phyloP scores from a whole-genome alignment of 441 rosid genomes.

The Macaranga tanarius region DNA sequence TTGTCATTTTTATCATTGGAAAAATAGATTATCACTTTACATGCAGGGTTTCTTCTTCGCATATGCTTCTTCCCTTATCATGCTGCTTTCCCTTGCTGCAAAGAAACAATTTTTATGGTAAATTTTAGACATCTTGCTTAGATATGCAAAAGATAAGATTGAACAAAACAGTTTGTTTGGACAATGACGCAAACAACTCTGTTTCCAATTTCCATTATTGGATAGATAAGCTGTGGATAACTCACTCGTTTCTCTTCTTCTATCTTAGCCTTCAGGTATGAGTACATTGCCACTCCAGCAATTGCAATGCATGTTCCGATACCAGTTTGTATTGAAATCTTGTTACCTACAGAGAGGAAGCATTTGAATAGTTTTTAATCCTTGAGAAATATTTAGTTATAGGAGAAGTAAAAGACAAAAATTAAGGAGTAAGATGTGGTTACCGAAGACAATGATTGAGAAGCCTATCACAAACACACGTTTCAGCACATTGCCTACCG shows the following conservation, averaged over 20 bases:
- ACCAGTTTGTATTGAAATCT: slow-evolving; percentile 83
- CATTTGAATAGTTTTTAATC: not conserved
- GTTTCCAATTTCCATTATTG: not conserved
- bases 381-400: not conserved
- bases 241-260: slow-evolving; percentile 90
- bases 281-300: slow-evolving; percentile 87
- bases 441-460: slow-evolving; percentile 81
- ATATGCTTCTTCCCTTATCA: slow-evolving; percentile 27
- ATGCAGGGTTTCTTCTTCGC: slow-evolving; percentile 15
- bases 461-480: slow-evolving; percentile 95
- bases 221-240: slow-evolving; percentile 1
- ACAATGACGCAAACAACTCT: not conserved
- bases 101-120: slow-evolving; percentile 18
- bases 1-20: slow-evolving; percentile 27
- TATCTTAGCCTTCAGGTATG: slow-evolving; percentile 77
- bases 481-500: slow-evolving; percentile 94
- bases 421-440: slow-evolving; percentile 1
- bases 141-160: not conserved
- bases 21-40: slow-evolving; percentile 31
- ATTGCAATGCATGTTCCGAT: slow-evolving; percentile 82
- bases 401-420: not conserved
- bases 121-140: not conserved
- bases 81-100: slow-evolving; percentile 56
- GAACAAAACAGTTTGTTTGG: not conserved
- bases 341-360: slow-evolving; percentile 57